Percentiles rank a stretch among this genome's conserved stretches.
Conservation (phyloP, 495 filamentous ascomycete genomes). For the Penicillium atrosanguineum region DNA sequence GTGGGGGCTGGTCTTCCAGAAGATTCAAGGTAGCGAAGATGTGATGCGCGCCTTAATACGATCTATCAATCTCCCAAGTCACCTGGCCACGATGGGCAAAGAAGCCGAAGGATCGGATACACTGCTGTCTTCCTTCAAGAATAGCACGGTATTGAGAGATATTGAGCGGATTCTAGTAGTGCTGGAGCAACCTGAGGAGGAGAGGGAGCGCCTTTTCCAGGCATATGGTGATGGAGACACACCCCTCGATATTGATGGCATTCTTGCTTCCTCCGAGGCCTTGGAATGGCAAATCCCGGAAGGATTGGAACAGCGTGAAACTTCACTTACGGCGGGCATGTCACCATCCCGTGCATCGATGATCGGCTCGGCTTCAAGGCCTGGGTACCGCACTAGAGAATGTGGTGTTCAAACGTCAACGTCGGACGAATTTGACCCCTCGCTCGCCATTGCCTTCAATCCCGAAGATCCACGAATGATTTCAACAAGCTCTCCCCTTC, state of each 20-base stretch:
- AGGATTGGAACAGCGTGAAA: constrained; percentile 23
- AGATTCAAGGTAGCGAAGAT: constrained; percentile 44
- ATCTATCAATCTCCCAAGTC: constrained; percentile 39
- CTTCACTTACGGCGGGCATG: constrained; percentile 15
- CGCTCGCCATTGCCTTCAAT: constrained; percentile 4
- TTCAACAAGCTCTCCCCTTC: constrained; percentile 18
- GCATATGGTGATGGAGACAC: constrained; percentile 29
- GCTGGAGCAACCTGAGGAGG: constrained; percentile 42
- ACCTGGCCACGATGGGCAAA: constrained; percentile 45
- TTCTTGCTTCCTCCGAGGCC: constrained; percentile 33
- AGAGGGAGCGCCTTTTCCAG: constrained; percentile 25
- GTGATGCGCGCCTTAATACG: constrained; percentile 41
- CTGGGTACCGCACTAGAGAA: constrained; percentile 22
- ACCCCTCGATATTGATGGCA: constrained; percentile 34
- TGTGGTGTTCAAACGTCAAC: constrained; percentile 26
- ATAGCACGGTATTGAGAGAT: constrained; percentile 49
- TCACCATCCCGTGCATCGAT: constrained; percentile 34
- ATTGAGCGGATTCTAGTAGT: constrained; percentile 52
- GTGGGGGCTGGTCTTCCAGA: constrained; percentile 42
- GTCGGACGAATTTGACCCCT: constrained; percentile 2
- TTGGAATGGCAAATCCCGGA: constrained; percentile 43
- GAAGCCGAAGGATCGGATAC: constrained; percentile 43
- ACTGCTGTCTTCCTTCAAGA: constrained; percentile 53
- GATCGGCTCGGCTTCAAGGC: constrained; percentile 15
- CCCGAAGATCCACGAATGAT: constrained; percentile 11